phyloP scores from a whole-genome alignment of 129 eudicot genomes.

The Smallanthus sonchifolius region DNA sequence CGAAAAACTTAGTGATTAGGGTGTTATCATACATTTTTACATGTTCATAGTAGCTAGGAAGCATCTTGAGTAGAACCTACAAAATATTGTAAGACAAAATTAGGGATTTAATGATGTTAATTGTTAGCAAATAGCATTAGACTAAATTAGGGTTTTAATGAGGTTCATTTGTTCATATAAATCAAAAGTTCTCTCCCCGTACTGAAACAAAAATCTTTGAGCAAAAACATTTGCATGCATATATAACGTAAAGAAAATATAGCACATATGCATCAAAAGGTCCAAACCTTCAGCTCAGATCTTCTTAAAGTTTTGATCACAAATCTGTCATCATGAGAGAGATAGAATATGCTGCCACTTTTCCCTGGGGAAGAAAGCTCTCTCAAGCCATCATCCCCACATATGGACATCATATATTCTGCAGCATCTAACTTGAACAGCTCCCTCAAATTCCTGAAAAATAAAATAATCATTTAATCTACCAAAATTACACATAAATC shows the following conservation, averaged over 20 bases:
- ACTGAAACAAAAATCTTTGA: not conserved
- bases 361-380: slow-evolving; percentile 92
- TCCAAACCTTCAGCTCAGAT: slow-evolving; percentile 76
- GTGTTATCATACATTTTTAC: slow-evolving; percentile 79
- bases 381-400: slow-evolving; percentile 99
- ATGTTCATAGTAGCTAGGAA: slow-evolving; percentile 79
- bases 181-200: not conserved
- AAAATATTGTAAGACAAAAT: slow-evolving; percentile 7
- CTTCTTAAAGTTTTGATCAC: slow-evolving; percentile 77
- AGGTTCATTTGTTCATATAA: not conserved
- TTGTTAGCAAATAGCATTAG: not conserved
- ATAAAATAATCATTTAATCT: slow-evolving; percentile 12
- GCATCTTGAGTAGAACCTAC: slow-evolving; percentile 88
- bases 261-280: not conserved
- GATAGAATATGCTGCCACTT: slow-evolving; percentile 96
- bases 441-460: slow-evolving; percentile 94
- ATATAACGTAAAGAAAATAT: not conserved
- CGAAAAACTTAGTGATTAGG: slow-evolving; percentile 87
- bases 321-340: slow-evolving; percentile 90
- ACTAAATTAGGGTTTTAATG: not conserved
- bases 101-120: not conserved
- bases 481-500: slow-evolving; percentile 16
- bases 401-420: slow-evolving; percentile 98
- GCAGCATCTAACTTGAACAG: slow-evolving; percentile 97
- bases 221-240: not conserved